Evolutionary conservation across 768 basidiomycete genomes (phyloP).

Genomic region (Albatrellus ellisii): DNA sequence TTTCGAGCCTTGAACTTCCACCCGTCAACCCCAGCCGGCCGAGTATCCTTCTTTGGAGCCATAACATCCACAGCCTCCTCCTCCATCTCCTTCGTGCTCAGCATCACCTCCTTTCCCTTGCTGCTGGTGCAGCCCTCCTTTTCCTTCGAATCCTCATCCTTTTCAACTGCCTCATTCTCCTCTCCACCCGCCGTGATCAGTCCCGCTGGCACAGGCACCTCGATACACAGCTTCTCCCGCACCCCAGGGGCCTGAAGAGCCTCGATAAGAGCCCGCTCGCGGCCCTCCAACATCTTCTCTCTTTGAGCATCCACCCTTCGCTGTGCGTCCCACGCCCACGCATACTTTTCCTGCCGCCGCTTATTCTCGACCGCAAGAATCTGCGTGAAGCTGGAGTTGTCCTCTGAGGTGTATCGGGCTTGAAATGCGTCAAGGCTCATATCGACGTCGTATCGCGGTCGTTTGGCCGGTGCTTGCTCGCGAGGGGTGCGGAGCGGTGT

Average conservation of each 20-base stretch:
- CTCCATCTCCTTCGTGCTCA: slow-evolving; percentile 10
- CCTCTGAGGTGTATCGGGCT: slow-evolving; percentile 86
- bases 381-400: slow-evolving; percentile 92
- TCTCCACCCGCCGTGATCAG: slow-evolving; percentile 30
- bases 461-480: slow-evolving; percentile 33
- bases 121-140: slow-evolving; percentile 16
- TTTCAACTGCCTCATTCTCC: slow-evolving; percentile 10
- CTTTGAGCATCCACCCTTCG: slow-evolving; percentile 57
- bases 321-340: slow-evolving; percentile 95
- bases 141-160: slow-evolving; percentile 19
- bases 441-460: slow-evolving; percentile 41
- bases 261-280: slow-evolving; percentile 64
- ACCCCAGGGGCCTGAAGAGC: slow-evolving; percentile 35
- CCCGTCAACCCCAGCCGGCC: slow-evolving; percentile 60
- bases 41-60: slow-evolving; percentile 66
- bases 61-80: slow-evolving; percentile 47
- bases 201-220: slow-evolving; percentile 40
- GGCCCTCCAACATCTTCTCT: slow-evolving; percentile 48
- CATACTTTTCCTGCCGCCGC: slow-evolving; percentile 65
- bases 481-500: slow-evolving; percentile 36
- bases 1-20: slow-evolving; percentile 89
- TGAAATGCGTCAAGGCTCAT: slow-evolving; percentile 82
- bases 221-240: slow-evolving; percentile 52
- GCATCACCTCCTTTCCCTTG: slow-evolving; percentile 15
- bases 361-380: slow-evolving; percentile 86